These are phyloP conservation scores for Spinellus fusiger DNA, from an alignment of 192 early-diverging fungal species.

Conservation along the genomic window DNA sequence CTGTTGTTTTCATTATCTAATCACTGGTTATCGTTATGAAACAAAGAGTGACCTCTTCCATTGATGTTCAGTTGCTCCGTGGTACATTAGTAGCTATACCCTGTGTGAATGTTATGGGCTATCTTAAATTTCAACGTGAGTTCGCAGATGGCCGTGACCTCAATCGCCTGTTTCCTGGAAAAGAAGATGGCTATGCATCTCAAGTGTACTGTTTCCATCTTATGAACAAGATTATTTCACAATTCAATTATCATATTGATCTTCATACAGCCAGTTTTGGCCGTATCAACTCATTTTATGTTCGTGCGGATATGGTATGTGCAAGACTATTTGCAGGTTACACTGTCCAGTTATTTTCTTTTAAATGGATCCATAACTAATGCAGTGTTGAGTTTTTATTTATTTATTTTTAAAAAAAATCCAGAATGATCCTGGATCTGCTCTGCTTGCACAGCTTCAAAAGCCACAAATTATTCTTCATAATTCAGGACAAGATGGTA, in stretches of 20 bases:
- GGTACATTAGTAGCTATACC: conserved; percentile 86
- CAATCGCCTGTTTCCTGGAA: conserved; percentile 81
- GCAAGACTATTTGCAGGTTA: neutral
- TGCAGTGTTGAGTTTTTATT: neutral
- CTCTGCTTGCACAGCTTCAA: conserved; percentile 74
- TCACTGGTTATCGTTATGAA: neutral
- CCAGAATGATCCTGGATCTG: conserved; percentile 56
- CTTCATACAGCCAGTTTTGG: conserved; percentile 85
- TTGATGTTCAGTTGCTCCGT: conserved; percentile 61
- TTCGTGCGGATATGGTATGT: conserved; percentile 69
- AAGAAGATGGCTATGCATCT: conserved; percentile 61
- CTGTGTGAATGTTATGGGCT: conserved; percentile 81
- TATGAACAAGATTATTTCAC: conserved; percentile 67
- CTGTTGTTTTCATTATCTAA: neutral
- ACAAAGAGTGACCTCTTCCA: conserved; percentile 57
- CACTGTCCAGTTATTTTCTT: neutral
- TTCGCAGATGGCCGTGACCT: conserved; percentile 85
- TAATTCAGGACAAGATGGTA: conserved; percentile 67
- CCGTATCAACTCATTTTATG: conserved; percentile 81
- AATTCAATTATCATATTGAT: conserved; percentile 82
- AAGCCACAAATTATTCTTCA: conserved; percentile 74
- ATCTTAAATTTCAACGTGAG: conserved; percentile 69
- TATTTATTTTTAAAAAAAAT: too few species aligned
- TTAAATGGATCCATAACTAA: neutral
- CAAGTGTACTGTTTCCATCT: conserved; percentile 79